phyloP scores from a whole-genome alignment of 192 early-diverging fungal species.

The Mortierella alpina region DNA sequence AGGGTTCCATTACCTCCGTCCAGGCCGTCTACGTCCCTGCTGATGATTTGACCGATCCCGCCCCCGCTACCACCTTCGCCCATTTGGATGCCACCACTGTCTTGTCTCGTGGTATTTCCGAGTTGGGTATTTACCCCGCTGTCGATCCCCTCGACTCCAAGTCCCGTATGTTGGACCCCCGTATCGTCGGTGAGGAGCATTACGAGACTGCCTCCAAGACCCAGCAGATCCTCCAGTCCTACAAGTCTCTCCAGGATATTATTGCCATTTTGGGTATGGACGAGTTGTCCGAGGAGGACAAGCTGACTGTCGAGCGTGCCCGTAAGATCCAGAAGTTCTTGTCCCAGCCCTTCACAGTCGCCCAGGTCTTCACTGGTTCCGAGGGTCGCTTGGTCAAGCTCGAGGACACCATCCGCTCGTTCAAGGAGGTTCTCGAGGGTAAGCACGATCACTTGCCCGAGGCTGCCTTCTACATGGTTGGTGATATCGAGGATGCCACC shows the following conservation, averaged over 20 bases:
- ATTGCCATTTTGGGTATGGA: slow-evolving; percentile 99
- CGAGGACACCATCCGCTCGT: slow-evolving; percentile 96
- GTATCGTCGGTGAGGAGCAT: slow-evolving; percentile 95
- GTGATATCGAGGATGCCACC: slow-evolving; percentile 94
- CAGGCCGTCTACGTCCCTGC: slow-evolving; percentile 99
- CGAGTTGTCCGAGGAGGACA: slow-evolving; percentile 98
- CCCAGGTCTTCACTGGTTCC: slow-evolving; percentile 97
- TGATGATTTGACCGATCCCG: slow-evolving; percentile 99
- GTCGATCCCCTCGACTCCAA: slow-evolving; percentile 99
- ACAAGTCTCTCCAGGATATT: slow-evolving; percentile 99
- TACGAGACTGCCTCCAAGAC: slow-evolving; percentile 93
- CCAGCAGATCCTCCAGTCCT: slow-evolving; percentile 97
- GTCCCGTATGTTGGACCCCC: slow-evolving; percentile 97
- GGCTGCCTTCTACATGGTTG: slow-evolving; percentile 98
- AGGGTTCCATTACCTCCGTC: slow-evolving; percentile 99
- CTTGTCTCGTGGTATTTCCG: slow-evolving; percentile 97
- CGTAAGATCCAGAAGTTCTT: slow-evolving; percentile 99
- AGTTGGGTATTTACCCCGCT: slow-evolving; percentile 99
- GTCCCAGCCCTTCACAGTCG: slow-evolving; percentile 97
- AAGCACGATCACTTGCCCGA: slow-evolving; percentile 97
- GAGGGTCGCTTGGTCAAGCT: slow-evolving; percentile 92
- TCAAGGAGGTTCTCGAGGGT: slow-evolving; percentile 96
- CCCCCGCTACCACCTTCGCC: slow-evolving; percentile 98
- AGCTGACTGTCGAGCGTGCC: slow-evolving; percentile 97
- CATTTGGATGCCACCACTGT: slow-evolving; percentile 99